Evolutionary conservation across 1,284 basidiomycete genomes (phyloP), one percentile per base, ranked within the genome.

Genomic region (Athelia psychrophila): DNA sequence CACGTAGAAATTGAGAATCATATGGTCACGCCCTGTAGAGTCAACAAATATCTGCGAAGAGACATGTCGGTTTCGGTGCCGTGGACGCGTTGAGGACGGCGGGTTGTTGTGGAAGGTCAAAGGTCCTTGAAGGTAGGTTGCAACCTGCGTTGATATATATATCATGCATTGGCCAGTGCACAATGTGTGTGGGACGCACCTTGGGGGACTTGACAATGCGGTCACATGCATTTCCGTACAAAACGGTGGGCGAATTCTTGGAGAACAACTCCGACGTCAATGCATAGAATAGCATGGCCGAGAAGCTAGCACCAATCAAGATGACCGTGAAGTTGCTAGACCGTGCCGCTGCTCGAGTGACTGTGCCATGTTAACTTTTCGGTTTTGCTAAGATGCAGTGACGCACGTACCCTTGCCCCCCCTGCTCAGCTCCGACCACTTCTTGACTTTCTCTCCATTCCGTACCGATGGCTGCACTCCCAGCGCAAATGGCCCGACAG

Each of bases 261-360:
- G 93, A 94, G 69, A 96, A 95, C 5, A 97, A 77, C 69, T 96
- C 93, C 20, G 91, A 90, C 12, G 87, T 88, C 32, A 95, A 78
- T 12, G 91, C 88, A 60, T 95, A 93, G n/a, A 88, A 74, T 33
- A 95, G 78, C 46, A 95, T 75, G 9, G 85, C 83, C 42, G 91
- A 92, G 30, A 92, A 77, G 27, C 85, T 88, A 20, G 90, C 93
- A 30, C 93, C 93, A 44, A 93, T 70, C 4, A 95, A 62, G 56
- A 97, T 93, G 48, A 97, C 88, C 6, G 83, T 78, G 15, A 95
- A 67, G 61, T 94, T 95, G 6, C 90, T 83, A 32, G 90, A 91
- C 58, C 86, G 82, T 49, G 84, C 86, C 0, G 91, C 89, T 35
- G 90, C 86, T 27, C 93, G 83, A 42, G 83, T 74, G n/a, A 91